phyloP scores from a whole-genome alignment of 73 alveolate genomes.

The Stentor coeruleus region DNA sequence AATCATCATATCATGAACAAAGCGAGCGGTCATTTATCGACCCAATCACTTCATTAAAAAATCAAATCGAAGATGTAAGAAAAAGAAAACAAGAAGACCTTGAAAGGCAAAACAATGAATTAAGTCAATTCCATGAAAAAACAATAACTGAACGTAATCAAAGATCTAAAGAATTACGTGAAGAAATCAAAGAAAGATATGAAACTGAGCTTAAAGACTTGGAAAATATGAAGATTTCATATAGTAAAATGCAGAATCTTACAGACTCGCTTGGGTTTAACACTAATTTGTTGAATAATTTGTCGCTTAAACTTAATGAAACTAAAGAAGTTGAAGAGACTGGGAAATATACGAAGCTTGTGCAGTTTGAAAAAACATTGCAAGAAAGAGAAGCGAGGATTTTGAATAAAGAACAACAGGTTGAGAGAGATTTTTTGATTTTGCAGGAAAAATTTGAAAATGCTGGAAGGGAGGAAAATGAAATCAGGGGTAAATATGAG shows the following conservation, averaged over 20 bases:
- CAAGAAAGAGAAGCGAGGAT: not conserved
- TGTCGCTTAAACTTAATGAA: not conserved
- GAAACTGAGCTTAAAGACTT: slow-evolving; percentile 1
- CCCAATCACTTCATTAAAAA: too few relatives aligned
- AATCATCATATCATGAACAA: too few relatives aligned
- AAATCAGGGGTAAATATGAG: not conserved
- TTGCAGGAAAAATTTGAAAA: not conserved
- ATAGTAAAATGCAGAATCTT: not conserved
- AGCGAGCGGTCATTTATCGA: too few relatives aligned
- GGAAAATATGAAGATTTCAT: not conserved
- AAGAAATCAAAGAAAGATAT: not conserved
- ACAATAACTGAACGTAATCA: too few relatives aligned
- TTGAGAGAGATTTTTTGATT: not conserved
- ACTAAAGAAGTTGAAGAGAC: slow-evolving; percentile 3
- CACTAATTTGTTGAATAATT: not conserved
- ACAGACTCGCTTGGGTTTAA: not conserved
- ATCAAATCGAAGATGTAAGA: too few relatives aligned
- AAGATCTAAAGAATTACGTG: not conserved
- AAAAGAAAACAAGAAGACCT: too few relatives aligned
- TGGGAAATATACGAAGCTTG: not conserved
- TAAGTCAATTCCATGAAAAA: too few relatives aligned
- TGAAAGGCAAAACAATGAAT: too few relatives aligned
- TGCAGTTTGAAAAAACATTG: not conserved
- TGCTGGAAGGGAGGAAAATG: not conserved
- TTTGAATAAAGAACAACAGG: not conserved